Conservation (phyloP, 768 basidiomycete species). For the Tylopilus balloui region DNA sequence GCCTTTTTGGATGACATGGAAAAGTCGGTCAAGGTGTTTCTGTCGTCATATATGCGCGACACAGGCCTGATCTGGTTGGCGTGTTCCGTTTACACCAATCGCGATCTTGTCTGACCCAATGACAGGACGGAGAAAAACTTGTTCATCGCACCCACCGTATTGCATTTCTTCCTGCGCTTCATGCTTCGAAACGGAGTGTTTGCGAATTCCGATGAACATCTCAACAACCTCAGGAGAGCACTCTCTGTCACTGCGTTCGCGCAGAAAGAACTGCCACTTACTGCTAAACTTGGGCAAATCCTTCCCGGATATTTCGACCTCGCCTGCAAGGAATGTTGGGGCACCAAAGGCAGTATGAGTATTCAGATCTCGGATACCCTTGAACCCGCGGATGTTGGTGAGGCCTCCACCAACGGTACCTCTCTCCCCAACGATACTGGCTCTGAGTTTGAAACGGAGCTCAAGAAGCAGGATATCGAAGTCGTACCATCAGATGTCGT, state of each 20-base stretch:
- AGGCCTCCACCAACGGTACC: neutral
- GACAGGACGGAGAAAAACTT: slow-evolving; percentile 42
- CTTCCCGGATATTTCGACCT: slow-evolving; percentile 44
- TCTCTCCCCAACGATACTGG: neutral
- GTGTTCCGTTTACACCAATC: neutral
- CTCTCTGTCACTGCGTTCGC: slow-evolving; percentile 39
- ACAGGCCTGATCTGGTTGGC: slow-evolving; percentile 65
- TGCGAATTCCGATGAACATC: slow-evolving; percentile 24
- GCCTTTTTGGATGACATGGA: slow-evolving; percentile 63
- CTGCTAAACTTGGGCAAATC: slow-evolving; percentile 34
- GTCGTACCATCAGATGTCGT: slow-evolving; percentile 20
- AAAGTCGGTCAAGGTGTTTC: slow-evolving; percentile 54
- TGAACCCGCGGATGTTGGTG: neutral
- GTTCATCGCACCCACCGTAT: slow-evolving; percentile 38
- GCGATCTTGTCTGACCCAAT: slow-evolving; percentile 5
- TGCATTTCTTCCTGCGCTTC: slow-evolving; percentile 45
- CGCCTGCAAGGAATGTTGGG: slow-evolving; percentile 51
- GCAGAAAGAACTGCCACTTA: slow-evolving; percentile 38
- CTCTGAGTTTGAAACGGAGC: slow-evolving; percentile 35
- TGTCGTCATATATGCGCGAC: slow-evolving; percentile 62
- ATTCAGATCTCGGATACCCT: slow-evolving; percentile 15
- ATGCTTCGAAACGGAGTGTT: slow-evolving; percentile 42
- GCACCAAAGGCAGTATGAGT: slow-evolving; percentile 34
- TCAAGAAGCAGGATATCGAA: slow-evolving; percentile 34
- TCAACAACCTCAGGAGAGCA: slow-evolving; percentile 39